These are phyloP conservation scores for Penicillium taxi DNA, from an alignment of 495 filamentous ascomycete species.

Conservation along the genomic window DNA sequence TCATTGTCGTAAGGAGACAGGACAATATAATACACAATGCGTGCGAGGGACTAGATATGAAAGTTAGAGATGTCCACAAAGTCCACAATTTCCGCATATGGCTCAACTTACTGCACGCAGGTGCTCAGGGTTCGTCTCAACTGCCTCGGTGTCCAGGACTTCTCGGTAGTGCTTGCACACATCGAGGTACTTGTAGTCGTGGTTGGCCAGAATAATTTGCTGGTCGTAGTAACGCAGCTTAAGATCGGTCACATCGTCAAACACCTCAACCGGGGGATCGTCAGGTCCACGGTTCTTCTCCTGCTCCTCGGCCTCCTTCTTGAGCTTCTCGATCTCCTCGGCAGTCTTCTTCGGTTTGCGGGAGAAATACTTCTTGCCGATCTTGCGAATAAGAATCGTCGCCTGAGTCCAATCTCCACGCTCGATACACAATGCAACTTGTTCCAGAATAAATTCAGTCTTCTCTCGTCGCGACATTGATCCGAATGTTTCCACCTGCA, in stretches of 20 bases:
- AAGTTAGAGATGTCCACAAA: constrained; percentile 1
- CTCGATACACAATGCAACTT: constrained; percentile 92
- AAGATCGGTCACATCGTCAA: constrained; percentile 90
- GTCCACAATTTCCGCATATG: not conserved
- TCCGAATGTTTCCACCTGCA: constrained; percentile 97
- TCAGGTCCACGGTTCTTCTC: constrained; percentile 62
- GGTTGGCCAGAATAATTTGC: constrained; percentile 88
- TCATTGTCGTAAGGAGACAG: constrained; percentile 97
- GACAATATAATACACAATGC: constrained; percentile 95
- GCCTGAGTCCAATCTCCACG: constrained; percentile 94
- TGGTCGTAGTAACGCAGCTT: constrained; percentile 96
- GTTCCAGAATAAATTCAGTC: constrained; percentile 95
- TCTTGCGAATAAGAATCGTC: constrained; percentile 88
- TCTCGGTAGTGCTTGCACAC: constrained; percentile 96
- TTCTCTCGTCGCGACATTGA: constrained; percentile 97
- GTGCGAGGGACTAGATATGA: constrained; percentile 62
- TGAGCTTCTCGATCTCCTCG: constrained; percentile 81
- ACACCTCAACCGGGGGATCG: constrained; percentile 64
- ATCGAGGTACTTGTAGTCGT: constrained; percentile 94
- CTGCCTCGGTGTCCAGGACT: constrained; percentile 88
- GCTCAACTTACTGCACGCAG: constrained; percentile 62
- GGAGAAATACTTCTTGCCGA: constrained; percentile 84
- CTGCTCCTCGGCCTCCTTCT: constrained; percentile 73
- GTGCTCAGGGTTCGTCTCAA: constrained; percentile 80
- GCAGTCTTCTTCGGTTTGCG: constrained; percentile 82